Conservation (phyloP, 2,329 filamentous ascomycete genomes). For the Nigrograna mackinnonii region DNA sequence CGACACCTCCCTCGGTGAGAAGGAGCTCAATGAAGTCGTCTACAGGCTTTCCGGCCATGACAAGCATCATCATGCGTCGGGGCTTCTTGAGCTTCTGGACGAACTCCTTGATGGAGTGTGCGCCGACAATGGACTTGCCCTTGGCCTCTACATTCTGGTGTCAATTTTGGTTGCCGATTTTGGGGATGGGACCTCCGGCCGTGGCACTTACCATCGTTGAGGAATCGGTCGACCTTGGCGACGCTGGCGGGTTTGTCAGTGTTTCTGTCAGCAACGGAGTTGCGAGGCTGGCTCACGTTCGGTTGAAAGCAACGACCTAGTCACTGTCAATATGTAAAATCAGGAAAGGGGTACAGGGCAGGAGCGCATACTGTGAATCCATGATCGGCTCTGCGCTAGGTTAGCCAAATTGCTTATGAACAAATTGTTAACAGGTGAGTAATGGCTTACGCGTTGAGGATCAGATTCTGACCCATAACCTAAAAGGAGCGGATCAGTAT, state of each 20-base stretch:
- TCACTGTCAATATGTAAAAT: conserved; percentile 17
- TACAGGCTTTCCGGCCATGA: conserved; percentile 97
- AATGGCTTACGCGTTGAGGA: conserved; percentile 54
- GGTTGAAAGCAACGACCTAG: conserved; percentile 88
- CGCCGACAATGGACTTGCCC: conserved; percentile 92
- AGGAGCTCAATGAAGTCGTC: conserved; percentile 99
- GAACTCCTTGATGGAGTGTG: conserved; percentile 93
- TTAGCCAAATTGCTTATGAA: conserved; percentile 27
- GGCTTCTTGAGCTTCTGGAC: conserved; percentile 95
- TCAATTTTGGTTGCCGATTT: conserved; percentile 23
- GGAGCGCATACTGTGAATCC: conserved; percentile 71
- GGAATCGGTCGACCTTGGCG: conserved; percentile 94
- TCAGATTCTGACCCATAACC: conserved; percentile 58
- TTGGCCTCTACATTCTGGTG: conserved; percentile 47
- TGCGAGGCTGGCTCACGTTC: conserved; percentile 60
- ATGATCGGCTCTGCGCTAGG: conserved; percentile 50
- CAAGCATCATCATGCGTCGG: conserved; percentile 96
- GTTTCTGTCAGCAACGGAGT: conserved; percentile 9
- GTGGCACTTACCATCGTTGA: conserved; percentile 64
- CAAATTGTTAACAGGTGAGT: conserved; percentile 10
- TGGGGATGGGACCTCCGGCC: conserved; percentile 29
- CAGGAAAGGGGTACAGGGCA: conserved; percentile 1
- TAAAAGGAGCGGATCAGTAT: conserved; percentile 10
- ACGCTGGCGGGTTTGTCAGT: conserved; percentile 54
- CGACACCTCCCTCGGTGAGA: conserved; percentile 55